Evolutionary conservation across 805 yeast species (phyloP).

Genomic region (Geotrichum ghanense): DNA sequence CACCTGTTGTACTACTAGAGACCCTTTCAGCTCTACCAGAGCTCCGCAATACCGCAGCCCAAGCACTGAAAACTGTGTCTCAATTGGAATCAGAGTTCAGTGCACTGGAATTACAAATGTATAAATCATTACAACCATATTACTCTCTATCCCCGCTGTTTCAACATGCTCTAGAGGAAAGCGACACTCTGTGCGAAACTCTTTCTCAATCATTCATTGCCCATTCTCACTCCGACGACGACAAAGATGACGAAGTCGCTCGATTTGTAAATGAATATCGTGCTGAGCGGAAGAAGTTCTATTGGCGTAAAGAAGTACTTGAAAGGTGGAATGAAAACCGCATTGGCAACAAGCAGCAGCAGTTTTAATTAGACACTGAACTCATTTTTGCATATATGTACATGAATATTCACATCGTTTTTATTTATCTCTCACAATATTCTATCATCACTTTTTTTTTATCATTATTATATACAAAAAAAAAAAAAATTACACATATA

Average conservation of each 20-base stretch:
- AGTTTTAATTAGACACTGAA: no score
- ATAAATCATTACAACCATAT: neutral
- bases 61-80: neutral
- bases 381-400: no score
- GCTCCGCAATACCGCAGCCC: neutral
- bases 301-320: neutral
- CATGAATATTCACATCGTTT: no score
- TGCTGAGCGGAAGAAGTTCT: neutral
- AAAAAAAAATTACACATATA: no score
- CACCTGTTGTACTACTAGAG: neutral
- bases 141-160: neutral
- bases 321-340: neutral
- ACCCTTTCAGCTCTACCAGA: neutral
- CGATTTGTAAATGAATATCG: neutral
- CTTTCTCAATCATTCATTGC: constrained; percentile 1
- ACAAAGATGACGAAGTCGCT: neutral
- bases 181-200: neutral
- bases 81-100: neutral
- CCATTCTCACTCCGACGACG: neutral
- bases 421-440: no score
- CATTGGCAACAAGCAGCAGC: neutral
- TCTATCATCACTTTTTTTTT: no score
- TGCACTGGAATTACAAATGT: neutral
- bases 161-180: neutral
- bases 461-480: no score